Evolutionary conservation across 345 rosid species (phyloP).

Genomic region (Psidium guajava): DNA sequence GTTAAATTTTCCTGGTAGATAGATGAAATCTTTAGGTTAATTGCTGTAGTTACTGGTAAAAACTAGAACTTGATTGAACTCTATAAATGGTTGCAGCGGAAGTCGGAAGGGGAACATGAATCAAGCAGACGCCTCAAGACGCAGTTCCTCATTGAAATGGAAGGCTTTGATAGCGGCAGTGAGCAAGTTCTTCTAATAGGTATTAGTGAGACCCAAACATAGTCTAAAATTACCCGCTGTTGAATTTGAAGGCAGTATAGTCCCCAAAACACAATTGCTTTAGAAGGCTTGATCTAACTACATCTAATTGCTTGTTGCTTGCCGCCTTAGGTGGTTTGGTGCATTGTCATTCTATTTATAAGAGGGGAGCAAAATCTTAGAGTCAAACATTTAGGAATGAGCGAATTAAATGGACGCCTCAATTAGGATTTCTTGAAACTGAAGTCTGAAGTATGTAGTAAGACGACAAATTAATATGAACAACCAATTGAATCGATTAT

Average conservation of each 20-base stretch:
- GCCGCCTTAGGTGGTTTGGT: background rate
- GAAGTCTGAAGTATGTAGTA: background rate
- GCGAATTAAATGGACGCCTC: background rate
- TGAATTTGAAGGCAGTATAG: background rate
- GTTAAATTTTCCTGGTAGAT: too few relatives aligned
- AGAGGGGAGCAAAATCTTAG: too few relatives aligned
- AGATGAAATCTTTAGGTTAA: background rate
- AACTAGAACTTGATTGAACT: background rate
- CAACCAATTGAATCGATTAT: background rate
- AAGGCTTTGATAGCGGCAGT: slow-evolving; percentile 80
- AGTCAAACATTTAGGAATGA: background rate
- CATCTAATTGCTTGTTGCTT: background rate
- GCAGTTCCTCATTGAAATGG: slow-evolving; percentile 95
- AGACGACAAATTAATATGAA: background rate
- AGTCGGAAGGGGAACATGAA: slow-evolving; percentile 98
- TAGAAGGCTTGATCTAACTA: background rate
- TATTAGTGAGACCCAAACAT: slow-evolving; percentile 8
- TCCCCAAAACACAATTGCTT: background rate
- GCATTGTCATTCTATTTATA: background rate
- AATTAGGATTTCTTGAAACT: background rate
- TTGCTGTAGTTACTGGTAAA: background rate
- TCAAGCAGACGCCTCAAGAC: slow-evolving; percentile 93
- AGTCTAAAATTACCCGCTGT: background rate
- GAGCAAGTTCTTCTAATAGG: slow-evolving; percentile 97
- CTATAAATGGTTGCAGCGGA: slow-evolving; percentile 49